These are phyloP conservation scores for Strobilomyces confusus DNA, from an alignment of 768 basidiomycete species.

Conservation along the genomic window DNA sequence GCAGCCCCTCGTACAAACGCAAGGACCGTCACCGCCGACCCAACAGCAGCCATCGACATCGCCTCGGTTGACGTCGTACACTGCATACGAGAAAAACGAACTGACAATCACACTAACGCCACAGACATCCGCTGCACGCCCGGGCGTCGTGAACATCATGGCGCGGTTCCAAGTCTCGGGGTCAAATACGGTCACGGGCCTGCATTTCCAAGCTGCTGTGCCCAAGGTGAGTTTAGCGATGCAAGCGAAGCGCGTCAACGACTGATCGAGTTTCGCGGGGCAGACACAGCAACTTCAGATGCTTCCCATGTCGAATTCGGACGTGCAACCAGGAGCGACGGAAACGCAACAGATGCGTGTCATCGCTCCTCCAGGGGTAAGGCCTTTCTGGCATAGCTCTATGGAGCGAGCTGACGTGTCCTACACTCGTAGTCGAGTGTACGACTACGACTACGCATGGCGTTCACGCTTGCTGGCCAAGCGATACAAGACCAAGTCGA, in stretches of 20 bases:
- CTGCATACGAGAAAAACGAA: slow-evolving; percentile 89
- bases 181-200: slow-evolving; percentile 45
- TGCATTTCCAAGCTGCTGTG: slow-evolving; percentile 97
- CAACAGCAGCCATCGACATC: slow-evolving; percentile 32
- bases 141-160: slow-evolving; percentile 88
- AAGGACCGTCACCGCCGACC: slow-evolving; percentile 29
- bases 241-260: too few species aligned
- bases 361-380: slow-evolving; percentile 79
- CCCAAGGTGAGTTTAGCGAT: slow-evolving; percentile 62
- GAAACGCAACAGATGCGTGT: slow-evolving; percentile 98
- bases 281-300: slow-evolving; percentile 97
- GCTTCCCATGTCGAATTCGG: slow-evolving; percentile 92
- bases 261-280: not conserved
- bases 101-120: slow-evolving; percentile 88
- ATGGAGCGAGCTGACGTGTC: slow-evolving; percentile 3
- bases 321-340: slow-evolving; percentile 67
- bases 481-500: slow-evolving; percentile 89
- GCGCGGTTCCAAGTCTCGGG: slow-evolving; percentile 80
- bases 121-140: slow-evolving; percentile 70
- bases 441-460: slow-evolving; percentile 81
- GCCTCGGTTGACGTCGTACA: slow-evolving; percentile 65
- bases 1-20: slow-evolving; percentile 33
- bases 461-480: slow-evolving; percentile 66
- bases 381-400: slow-evolving; percentile 21
- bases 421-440: slow-evolving; percentile 58